These are phyloP conservation scores for Candida sp. DNA, from an alignment of 1,139 yeast species.

Conservation along the genomic window DNA sequence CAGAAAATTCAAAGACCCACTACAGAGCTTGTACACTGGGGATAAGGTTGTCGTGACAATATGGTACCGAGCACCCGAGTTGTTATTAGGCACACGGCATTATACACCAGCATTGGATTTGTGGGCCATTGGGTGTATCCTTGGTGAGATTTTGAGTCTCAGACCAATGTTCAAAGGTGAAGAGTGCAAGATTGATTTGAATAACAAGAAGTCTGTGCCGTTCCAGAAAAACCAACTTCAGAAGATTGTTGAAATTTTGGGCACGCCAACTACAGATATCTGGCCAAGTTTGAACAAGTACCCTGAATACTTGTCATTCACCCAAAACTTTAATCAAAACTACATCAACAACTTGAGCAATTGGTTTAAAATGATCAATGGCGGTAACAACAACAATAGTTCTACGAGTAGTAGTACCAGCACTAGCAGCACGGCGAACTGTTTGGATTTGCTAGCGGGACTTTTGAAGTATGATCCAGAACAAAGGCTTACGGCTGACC, in stretches of 20 bases:
- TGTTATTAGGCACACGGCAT: slow-evolving; percentile 88
- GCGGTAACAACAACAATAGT: slow-evolving; percentile 55
- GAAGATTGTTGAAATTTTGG: slow-evolving; percentile 88
- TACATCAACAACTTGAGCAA: slow-evolving; percentile 72
- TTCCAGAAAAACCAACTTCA: slow-evolving; percentile 93
- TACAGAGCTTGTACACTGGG: slow-evolving; percentile 90
- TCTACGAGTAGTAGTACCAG: slow-evolving; percentile 18
- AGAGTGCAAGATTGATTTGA: slow-evolving; percentile 88
- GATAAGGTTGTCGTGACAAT: slow-evolving; percentile 98
- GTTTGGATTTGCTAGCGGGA: slow-evolving; percentile 65
- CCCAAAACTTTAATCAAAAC: slow-evolving; percentile 58
- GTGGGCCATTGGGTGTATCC: slow-evolving; percentile 98
- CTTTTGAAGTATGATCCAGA: slow-evolving; percentile 86
- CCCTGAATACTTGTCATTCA: slow-evolving; percentile 78
- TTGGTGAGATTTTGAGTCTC: slow-evolving; percentile 87
- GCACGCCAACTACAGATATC: slow-evolving; percentile 74
- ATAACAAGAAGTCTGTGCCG: slow-evolving; percentile 86
- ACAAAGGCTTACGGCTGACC: slow-evolving; percentile 70
- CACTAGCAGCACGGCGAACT: slow-evolving; percentile 39
- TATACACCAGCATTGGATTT: slow-evolving; percentile 94
- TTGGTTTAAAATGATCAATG: slow-evolving; percentile 89
- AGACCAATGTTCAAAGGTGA: slow-evolving; percentile 98
- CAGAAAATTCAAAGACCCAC: slow-evolving; percentile 84
- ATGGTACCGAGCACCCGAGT: slow-evolving; percentile 98
- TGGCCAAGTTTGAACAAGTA: slow-evolving; percentile 85